Base-by-base conservation (phyloP, 441 rosid genomes). In the Gossypium trilobum region DNA sequence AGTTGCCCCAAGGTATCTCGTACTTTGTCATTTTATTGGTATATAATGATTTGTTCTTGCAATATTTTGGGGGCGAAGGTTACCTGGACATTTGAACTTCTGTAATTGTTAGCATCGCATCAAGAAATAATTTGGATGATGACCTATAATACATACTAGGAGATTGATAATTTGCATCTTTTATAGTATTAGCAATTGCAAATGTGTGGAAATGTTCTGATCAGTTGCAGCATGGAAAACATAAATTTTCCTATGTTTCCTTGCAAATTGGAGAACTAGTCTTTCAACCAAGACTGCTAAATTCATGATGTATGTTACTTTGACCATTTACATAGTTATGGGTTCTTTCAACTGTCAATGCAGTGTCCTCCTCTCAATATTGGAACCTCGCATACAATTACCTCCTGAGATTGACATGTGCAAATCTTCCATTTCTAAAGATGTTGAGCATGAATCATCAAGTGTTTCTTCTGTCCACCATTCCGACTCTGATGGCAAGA, bases 311-410 rank as follows among this genome's bases (percentile, higher is more conserved):
- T 4, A 19, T 48, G 39, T 68, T 50, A 27, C 46, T 51, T 14
- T 50, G n/a, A 67, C 17, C 25, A 54, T 69, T 48, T 46, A 55
- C 42, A 73, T 80, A 31, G 14, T 74, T 68, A 74, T 63, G 29
- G 74, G 73, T 82, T 71, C 56, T 77, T 57, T 76, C 63, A 72
- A 73, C 79, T 75, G 57, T 72, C 56, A 72, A 17, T 80, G 83
- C 92, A 91, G 97, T 78, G 93, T 89, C 68, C 92, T 91, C 77
- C 93, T 91, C 74, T 88, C 92, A 54, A 82, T 89, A 81, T 78
- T 91, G 88, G 93, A 86, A 79, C 93, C 97, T 74, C 89, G 76
- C 61, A 80, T 91, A 82, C 86, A 85, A 77, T 85, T 91, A 68
- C 95, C 97, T 70, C 82, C 92, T 50, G 88, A 88, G 77, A 87